Conservation (phyloP, 768 basidiomycete species). For the Pleurotus cornucopiae region DNA sequence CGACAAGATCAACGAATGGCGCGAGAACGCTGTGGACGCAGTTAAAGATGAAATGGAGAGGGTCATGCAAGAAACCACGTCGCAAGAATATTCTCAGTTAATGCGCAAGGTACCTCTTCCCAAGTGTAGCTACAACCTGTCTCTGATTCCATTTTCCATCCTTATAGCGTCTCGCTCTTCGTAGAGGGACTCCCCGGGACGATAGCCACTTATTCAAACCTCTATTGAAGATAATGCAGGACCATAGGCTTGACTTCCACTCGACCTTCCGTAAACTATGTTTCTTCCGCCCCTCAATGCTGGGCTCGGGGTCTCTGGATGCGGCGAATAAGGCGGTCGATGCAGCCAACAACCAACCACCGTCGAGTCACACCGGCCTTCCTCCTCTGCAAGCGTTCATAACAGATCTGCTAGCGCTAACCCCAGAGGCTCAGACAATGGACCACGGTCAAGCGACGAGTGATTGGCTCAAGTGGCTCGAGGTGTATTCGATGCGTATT, state of each 20-base stretch:
- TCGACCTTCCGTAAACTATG: constrained; percentile 74
- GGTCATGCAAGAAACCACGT: constrained; percentile 53
- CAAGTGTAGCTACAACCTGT: no score
- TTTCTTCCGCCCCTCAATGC: constrained; percentile 49
- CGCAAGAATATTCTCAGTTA: constrained; percentile 58
- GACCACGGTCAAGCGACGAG: constrained; percentile 40
- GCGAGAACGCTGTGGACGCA: constrained; percentile 45
- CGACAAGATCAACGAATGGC: constrained; percentile 62
- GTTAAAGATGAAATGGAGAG: constrained; percentile 59
- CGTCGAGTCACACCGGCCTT: neutral
- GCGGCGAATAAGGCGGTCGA: neutral
- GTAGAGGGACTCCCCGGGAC: constrained; percentile 51
- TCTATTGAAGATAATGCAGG: constrained; percentile 70
- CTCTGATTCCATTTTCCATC: neutral
- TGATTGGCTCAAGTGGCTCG: constrained; percentile 64
- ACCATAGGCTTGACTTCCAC: constrained; percentile 82
- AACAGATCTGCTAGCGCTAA: constrained; percentile 37
- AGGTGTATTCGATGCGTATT: constrained; percentile 55
- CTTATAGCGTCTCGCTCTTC: constrained; percentile 71
- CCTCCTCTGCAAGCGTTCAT: constrained; percentile 38
- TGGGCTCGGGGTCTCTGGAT: constrained; percentile 10
- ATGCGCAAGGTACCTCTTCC: constrained; percentile 57
- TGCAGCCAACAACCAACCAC: neutral
- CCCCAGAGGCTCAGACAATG: constrained; percentile 41
- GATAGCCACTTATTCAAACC: constrained; percentile 57